Evolutionary conservation across 371 early-diverging fungal species (phyloP).

Genomic region (Rhizopus sp.): DNA sequence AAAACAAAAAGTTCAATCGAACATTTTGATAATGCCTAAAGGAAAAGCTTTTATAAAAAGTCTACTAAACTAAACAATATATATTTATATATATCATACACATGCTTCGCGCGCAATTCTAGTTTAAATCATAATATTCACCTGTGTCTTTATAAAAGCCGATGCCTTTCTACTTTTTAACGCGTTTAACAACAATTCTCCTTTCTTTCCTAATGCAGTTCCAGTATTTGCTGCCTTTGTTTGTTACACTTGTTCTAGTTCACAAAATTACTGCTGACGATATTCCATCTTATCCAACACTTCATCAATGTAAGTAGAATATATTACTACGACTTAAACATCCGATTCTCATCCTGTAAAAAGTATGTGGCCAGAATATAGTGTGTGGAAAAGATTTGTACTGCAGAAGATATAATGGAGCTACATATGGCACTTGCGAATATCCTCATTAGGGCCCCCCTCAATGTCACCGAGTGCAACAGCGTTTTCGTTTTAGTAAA

Average conservation of each 20-base stretch:
- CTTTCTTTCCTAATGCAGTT: background rate
- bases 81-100: background rate
- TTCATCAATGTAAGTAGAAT: constrained; percentile 17
- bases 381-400: constrained; percentile 31
- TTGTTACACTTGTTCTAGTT: background rate
- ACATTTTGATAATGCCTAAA: background rate
- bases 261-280: background rate
- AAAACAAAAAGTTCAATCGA: constrained; percentile 32
- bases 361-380: constrained; percentile 44
- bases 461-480: background rate
- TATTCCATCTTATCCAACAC: constrained; percentile 1
- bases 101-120: too few relatives aligned
- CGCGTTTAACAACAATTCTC: too few relatives aligned
- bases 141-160: too few relatives aligned
- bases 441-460: constrained; percentile 14
- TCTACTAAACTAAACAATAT: background rate
- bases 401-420: constrained; percentile 36
- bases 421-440: constrained; percentile 37
- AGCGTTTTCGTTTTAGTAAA: too few relatives aligned
- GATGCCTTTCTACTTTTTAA: too few relatives aligned
- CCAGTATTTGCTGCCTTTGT: background rate
- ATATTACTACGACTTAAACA: background rate
- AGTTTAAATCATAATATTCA: too few relatives aligned
- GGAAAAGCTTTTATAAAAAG: background rate
- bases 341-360: background rate